Conservation (phyloP, 2,329 filamentous ascomycete genomes). For the Alternaria viburni region DNA sequence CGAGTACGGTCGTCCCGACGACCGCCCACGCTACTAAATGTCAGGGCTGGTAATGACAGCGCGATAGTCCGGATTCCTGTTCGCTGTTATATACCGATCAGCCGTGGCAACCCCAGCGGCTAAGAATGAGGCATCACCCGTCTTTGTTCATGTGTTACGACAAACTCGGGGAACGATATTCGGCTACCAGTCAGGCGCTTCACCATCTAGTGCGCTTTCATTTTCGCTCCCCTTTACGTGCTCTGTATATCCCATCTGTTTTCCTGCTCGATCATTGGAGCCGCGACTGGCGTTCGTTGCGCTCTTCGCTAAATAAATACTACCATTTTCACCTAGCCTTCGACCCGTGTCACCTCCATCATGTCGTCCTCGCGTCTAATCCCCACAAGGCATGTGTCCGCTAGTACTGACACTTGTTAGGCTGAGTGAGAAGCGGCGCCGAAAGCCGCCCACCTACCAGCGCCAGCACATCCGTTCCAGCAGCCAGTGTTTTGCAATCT, state of each 20-base stretch:
- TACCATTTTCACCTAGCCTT: constrained; percentile 9
- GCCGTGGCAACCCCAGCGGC: constrained; percentile 6
- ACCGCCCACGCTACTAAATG: constrained; percentile 35
- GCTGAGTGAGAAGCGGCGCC: not conserved
- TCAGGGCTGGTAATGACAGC: constrained; percentile 10
- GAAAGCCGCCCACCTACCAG: not conserved
- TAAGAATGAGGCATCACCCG: constrained; percentile 15
- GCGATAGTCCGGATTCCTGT: constrained; percentile 13
- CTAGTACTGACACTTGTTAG: not conserved
- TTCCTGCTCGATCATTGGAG: constrained; percentile 34
- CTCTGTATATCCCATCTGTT: constrained; percentile 43
- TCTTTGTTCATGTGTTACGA: constrained; percentile 24
- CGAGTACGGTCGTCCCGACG: constrained; percentile 23
- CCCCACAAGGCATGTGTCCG: not conserved
- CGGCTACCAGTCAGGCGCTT: constrained; percentile 19
- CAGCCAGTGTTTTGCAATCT: not conserved
- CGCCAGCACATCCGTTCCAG: not conserved
- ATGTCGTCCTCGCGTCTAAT: not conserved
- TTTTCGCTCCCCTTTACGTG: constrained; percentile 19
- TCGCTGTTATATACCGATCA: constrained; percentile 13
- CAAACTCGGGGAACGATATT: constrained; percentile 28
- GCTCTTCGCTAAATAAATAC: constrained; percentile 33
- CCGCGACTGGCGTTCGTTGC: constrained; percentile 29
- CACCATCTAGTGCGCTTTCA: constrained; percentile 15
- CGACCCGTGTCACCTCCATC: not conserved